Evolutionary conservation across 1,139 yeast genomes (phyloP).

Genomic region (Hanseniaspora sp.): DNA sequence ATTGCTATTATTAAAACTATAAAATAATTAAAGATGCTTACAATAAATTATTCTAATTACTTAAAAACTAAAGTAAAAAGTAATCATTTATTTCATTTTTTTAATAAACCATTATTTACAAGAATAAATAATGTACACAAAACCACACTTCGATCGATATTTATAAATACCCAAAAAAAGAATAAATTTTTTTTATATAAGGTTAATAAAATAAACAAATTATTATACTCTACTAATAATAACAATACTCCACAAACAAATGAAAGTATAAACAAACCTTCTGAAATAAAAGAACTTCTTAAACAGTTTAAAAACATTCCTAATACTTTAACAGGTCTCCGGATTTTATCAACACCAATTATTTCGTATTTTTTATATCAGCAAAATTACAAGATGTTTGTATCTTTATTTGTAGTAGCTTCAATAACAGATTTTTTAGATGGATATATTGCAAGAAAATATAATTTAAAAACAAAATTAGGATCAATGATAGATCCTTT

Average conservation of each 20-base stretch:
- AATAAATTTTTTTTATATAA: too few species aligned
- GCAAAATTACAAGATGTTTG: slow-evolving; percentile 51
- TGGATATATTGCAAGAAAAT: slow-evolving; percentile 78
- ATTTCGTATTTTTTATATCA: slow-evolving; percentile 67
- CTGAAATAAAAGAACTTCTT: slow-evolving; percentile 38
- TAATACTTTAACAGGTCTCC: slow-evolving; percentile 65
- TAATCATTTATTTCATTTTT: too few species aligned
- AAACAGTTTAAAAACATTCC: slow-evolving; percentile 47
- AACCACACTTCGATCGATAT: too few species aligned
- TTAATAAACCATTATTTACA: too few species aligned
- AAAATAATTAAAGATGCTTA: too few species aligned
- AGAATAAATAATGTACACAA: too few species aligned
- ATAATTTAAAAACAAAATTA: slow-evolving; percentile 62
- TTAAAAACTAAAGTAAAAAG: too few species aligned
- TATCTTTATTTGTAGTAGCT: slow-evolving; percentile 67
- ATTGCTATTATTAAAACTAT: too few species aligned
- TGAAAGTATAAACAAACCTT: not conserved
- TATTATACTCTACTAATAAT: not conserved
- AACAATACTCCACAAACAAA: not conserved
- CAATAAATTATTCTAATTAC: too few species aligned
- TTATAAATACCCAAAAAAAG: too few species aligned
- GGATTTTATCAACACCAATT: slow-evolving; percentile 69
- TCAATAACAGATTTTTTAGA: slow-evolving; percentile 86
- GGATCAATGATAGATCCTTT: slow-evolving; percentile 91
- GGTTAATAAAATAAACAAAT: too few species aligned